Percentiles rank a stretch among this genome's conserved stretches.
Conservation (phyloP, 495 filamentous ascomycete genomes). For the Podospora australis region DNA sequence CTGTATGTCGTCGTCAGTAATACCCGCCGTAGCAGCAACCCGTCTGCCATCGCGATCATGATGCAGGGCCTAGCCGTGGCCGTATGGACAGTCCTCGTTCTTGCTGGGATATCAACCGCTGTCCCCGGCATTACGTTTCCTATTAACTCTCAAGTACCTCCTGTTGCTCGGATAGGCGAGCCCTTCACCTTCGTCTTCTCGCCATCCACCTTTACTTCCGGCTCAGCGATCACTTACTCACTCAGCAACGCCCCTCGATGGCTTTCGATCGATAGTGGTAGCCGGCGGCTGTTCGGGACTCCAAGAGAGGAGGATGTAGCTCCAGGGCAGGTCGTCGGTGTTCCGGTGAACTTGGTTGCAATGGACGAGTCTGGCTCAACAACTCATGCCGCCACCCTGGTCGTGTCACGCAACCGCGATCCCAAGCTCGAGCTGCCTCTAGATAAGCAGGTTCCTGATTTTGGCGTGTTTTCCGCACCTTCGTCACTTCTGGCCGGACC, state of each 20-base stretch:
- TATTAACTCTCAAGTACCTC: conserved; percentile 71
- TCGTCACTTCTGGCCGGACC: conserved; percentile 33
- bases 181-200: conserved; percentile 64
- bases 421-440: conserved; percentile 32
- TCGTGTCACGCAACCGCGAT: conserved; percentile 48
- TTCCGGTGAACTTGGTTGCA: conserved; percentile 53
- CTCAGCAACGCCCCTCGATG: conserved; percentile 58
- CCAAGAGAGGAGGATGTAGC: conserved; percentile 53
- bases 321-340: conserved; percentile 34
- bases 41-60: conserved; percentile 14
- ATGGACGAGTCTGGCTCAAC: conserved; percentile 52
- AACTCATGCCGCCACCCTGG: conserved; percentile 52
- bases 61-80: background rate
- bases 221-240: conserved; percentile 51
- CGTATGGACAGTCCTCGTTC: conserved; percentile 10
- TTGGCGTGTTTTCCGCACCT: conserved; percentile 37
- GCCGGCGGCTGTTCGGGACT: conserved; percentile 58
- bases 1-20: background rate
- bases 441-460: conserved; percentile 30
- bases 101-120: conserved; percentile 30
- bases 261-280: conserved; percentile 59
- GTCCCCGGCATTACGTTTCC: conserved; percentile 53
- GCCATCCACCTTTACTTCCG: conserved; percentile 57
- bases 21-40: background rate
- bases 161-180: conserved; percentile 59